Evolutionary conservation across 257 asterid species (phyloP), one percentile per base, ranked within the genome.

Genomic region (Solanum sejunctum): DNA sequence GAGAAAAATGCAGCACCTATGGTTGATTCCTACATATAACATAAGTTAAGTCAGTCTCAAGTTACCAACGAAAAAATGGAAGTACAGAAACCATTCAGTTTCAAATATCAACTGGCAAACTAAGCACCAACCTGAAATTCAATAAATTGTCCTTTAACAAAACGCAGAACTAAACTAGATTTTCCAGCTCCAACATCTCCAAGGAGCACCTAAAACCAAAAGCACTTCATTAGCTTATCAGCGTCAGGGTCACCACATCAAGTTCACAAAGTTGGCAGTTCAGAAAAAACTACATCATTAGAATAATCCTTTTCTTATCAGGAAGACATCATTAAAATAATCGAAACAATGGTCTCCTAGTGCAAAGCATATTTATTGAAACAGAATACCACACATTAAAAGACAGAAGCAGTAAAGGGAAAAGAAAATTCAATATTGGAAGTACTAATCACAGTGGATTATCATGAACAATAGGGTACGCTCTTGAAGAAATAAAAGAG

Each of bases 151-250:
- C 98, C 98, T 85, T 93, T 94, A 84, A 94, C 98, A 85, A 94
- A 94, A 43, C 98, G 98, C 85, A 94, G 80, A 28, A 94, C 98
- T 79, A 94, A 84, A 89, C 98, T 94, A 80, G 98, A 94, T 73
- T 94, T 94, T 85, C 98, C 98, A 85, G 98, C 93, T 89, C 97
- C 98, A 85, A 94, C 98, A 86, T 94, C 98, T 79, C 98, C 98
- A 36, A 94, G 97, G 81, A 94, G 96, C 88, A 94, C 98, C 98
- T 94, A 83, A 10, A 57, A 57, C 55, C 36, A 80, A 23, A 69
- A 67, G 41, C 64, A 45, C 58, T 7, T 36, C 47, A 56, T 52
- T 81, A 47, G 51, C 45, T 73, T 86, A 41, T 85, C 79, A 85
- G 85, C 6, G 45, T 39, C 16, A 70, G 28, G 8, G 16, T 18